A percentile compares a stretch with the other conserved stretches of the same genome.
These are phyloP conservation scores for Odonthalia washingtoniensis DNA, from an alignment of 31 red algal genomes.

Conservation along the genomic window DNA sequence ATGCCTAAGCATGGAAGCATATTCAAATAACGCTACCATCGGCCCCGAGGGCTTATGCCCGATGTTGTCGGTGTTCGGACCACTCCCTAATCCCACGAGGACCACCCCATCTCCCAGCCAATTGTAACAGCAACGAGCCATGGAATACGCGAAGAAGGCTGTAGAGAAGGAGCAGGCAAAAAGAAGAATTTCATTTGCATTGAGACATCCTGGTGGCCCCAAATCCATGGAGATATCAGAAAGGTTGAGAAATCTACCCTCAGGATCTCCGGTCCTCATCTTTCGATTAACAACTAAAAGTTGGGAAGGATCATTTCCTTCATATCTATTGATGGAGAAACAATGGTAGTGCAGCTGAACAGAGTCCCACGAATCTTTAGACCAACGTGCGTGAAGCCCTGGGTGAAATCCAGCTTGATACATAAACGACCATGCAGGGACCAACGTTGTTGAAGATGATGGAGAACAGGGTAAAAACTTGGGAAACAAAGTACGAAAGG, in stretches of 20 bases:
- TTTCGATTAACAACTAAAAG: not conserved
- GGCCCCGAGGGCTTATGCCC: conserved; percentile 30
- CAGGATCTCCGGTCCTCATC: not conserved
- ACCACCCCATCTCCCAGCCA: conserved; percentile 19
- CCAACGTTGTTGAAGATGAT: too few species aligned
- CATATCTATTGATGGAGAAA: conserved; percentile 5
- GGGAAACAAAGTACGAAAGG: too few species aligned
- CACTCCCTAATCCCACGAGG: not conserved
- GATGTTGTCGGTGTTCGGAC: conserved; percentile 11
- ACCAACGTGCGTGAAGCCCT: not conserved
- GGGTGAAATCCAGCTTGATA: not conserved
- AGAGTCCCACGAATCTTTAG: conserved; percentile 1
- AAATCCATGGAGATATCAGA: not conserved
- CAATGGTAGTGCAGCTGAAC: conserved; percentile 1
- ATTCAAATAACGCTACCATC: not conserved
- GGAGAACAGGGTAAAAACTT: too few species aligned
- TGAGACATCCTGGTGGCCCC: not conserved
- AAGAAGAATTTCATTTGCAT: conserved; percentile 22
- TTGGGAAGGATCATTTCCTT: not conserved
- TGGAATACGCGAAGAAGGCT: conserved; percentile 7
- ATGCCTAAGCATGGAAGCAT: conserved; percentile 16
- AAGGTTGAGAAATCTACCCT: not conserved
- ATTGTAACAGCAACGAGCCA: not conserved
- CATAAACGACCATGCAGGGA: too few species aligned
- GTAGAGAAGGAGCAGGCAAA: conserved; percentile 32